These are phyloP conservation scores for Saccharomyces hybrid DNA, from an alignment of 1,139 yeast genomes.

Conservation along the genomic window DNA sequence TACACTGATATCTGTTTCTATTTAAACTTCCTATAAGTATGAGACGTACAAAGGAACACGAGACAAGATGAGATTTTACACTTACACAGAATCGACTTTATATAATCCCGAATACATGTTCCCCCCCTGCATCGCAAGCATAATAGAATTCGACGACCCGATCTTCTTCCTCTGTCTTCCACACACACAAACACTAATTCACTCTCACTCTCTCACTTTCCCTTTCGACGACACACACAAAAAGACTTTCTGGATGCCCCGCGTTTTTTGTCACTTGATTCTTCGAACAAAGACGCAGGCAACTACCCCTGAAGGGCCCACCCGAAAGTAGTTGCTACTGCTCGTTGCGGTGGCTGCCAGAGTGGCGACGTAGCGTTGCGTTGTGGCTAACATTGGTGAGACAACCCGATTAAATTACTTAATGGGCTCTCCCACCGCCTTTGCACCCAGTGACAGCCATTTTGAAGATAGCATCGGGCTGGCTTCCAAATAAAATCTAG, in stretches of 20 bases:
- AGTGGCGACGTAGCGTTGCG: neutral
- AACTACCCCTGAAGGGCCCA: slow-evolving; percentile 1
- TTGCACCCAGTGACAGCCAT: neutral
- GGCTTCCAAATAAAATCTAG: neutral
- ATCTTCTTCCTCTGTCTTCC: slow-evolving; percentile 1
- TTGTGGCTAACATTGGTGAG: neutral
- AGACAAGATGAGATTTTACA: neutral
- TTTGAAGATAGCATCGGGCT: neutral
- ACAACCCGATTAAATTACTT: neutral
- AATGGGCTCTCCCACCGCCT: neutral
- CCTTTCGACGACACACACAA: neutral
- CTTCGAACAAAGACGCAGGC: slow-evolving; percentile 1
- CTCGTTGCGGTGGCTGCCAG: neutral
- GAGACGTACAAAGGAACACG: neutral
- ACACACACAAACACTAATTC: neutral
- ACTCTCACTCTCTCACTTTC: slow-evolving; percentile 3
- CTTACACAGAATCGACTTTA: neutral
- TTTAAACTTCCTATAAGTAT: neutral
- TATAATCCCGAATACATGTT: neutral
- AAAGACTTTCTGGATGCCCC: neutral
- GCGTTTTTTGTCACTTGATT: slow-evolving; percentile 1
- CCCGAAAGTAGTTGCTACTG: neutral
- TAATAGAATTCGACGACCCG: neutral
- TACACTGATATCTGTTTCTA: neutral
- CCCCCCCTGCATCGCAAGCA: neutral